Evolutionary conservation across 2,329 filamentous ascomycete species (phyloP), one percentile per base, ranked within the genome.

Genomic region (Ceratocystis smalleyi): DNA sequence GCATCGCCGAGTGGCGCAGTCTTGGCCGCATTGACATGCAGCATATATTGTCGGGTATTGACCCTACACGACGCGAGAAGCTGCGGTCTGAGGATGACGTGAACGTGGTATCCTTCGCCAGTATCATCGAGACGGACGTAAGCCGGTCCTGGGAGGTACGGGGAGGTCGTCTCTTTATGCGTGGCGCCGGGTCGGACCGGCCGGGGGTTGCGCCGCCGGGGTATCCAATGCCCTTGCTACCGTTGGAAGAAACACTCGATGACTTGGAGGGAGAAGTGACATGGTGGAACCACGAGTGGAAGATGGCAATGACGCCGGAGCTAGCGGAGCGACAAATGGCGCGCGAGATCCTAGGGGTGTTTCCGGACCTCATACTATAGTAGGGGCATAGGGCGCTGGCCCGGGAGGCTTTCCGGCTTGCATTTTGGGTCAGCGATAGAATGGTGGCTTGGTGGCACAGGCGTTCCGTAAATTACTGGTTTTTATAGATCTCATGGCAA

Each of bases 41-140:
- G 35, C 7, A 45, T 12, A 40, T 64, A 1, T 17, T 17, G 4
- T 17, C 51, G 2, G 69, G 81, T 19, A 70, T 69, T 4, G 69
- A 69, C 17, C 71, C 72, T 5, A 70, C 70, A 19, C 66, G 77
- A 22, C 71, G 77, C 15, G 72, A 69, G 40, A 75, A 77, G 64
- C 70, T 79, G 22, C 69, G 68, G 24, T 71, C 72, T 15, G 71
- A 71, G 3, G 70, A 71, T 61, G 65, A 76, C 62, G 68, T 68
- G 6, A 71, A 74, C 17, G 64, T 77, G 22, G 60, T 73, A 12
- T 67, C 68, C 5, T 67, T 76, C 0, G 57, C 78, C n/a, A 68
- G 67, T n/a, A 70, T 70, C 4, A 65, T 74, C 10, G 64, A 72
- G 12, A 66, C 67, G 10, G 70, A 72, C 5, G 62, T 77, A 43